Base-by-base conservation (phyloP, 176 grass and related monocot species). In the Oryza rufipogon region DNA sequence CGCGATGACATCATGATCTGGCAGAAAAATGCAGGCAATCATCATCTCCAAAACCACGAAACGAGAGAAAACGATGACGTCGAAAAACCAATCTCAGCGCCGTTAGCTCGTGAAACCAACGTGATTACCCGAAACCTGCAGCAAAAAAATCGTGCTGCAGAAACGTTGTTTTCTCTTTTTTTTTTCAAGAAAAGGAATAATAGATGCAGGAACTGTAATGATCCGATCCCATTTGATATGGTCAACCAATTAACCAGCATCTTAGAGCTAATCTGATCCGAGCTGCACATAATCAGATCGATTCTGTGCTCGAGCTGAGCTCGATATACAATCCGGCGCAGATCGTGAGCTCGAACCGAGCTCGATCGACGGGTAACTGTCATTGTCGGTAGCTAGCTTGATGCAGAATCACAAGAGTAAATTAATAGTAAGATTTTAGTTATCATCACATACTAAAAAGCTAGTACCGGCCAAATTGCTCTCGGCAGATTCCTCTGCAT, bases 371-470 rank as follows among this genome's bases (percentile, higher is more conserved):
- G 22, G 45, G 15, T 14, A 74, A 74, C 77, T 17, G 28, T 52
- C 82, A 41, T 41, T 41, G 20, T 63, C 17, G 17, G 17, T 58
- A 25, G 71, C 51, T 76, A 67, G 51, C 72, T 48, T 39, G 81
- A 11, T 25, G 61, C 23, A 23, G 49, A 70, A 78, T 78, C 49
- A 11, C 36, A 6, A 61, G 47, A 77, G 2, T 63, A 63, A 63
- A 23, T 58, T n/a, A 63, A 23, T 23, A n/a, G 30, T 32, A 32
- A 32, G 17, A 60, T 60, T n/a, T 41, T 9, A 63, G 9, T 23
- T 11, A 66, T 15, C 76, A 66, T 15, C 76, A 13, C 49, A 48
- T 12, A 41, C 39, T 41, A 38, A 51, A 81, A 73, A 71, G 41
- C 15, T 69, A 32, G 30, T 32, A 44, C 69, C 1, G 0, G 65